Conservation (phyloP, 805 yeast genomes). For the Isabelozyma heimii region DNA sequence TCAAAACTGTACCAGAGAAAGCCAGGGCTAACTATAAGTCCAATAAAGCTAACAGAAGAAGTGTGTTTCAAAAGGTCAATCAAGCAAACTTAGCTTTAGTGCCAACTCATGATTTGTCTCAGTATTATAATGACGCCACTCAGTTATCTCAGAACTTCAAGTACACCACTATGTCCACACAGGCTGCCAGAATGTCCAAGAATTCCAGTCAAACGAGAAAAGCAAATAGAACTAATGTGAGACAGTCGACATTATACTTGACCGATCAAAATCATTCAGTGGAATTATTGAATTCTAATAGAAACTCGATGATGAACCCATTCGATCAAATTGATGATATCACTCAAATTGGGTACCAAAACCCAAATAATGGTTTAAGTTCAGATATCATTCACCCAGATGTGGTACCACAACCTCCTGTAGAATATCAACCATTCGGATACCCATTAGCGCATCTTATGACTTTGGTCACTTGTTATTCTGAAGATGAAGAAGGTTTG, state of each 20-base stretch:
- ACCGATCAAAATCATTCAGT: conserved; percentile 31
- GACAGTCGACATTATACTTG: conserved; percentile 27
- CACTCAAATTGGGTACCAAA: conserved; percentile 6
- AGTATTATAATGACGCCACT: conserved; percentile 34
- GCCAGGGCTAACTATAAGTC: conserved; percentile 50
- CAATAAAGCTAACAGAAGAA: conserved; percentile 35
- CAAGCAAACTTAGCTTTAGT: conserved; percentile 34
- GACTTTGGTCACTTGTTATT: conserved; percentile 78
- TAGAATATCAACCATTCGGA: conserved; percentile 81
- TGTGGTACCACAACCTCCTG: conserved; percentile 88
- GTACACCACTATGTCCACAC: conserved; percentile 66
- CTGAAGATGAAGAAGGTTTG: conserved; percentile 85
- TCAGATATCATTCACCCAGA: conserved; percentile 67
- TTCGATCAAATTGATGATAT: conserved; percentile 32
- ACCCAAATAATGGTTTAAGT: conserved; percentile 47
- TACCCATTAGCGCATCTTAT: conserved; percentile 61
- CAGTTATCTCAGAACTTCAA: conserved; percentile 37
- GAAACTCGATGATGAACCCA: conserved; percentile 24
- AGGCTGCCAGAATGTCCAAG: conserved; percentile 40
- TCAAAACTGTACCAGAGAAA: conserved; percentile 48
- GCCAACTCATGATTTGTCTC: conserved; percentile 34
- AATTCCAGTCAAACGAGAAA: conserved; percentile 7
- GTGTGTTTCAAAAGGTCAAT: conserved; percentile 37
- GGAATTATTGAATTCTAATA: conserved; percentile 23
- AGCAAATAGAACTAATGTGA: conserved; percentile 13